A percentile compares a stretch with the other conserved stretches of the same genome.
Evolutionary conservation across 139 green algal genomes (phyloP).

Genomic region (Zygnema circumcarinatum): DNA sequence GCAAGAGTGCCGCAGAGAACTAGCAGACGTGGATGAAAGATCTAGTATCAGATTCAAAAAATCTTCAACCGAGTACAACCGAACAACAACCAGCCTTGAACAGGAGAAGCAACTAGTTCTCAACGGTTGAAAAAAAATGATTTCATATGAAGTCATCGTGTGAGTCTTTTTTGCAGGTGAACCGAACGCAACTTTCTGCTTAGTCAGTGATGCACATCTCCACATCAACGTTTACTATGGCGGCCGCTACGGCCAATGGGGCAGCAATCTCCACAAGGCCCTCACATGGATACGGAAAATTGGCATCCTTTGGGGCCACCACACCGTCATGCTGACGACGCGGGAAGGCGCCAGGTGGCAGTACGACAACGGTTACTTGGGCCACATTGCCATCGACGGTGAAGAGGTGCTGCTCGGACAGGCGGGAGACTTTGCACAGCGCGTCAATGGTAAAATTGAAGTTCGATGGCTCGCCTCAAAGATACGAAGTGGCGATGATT

Average conservation of each 20-base stretch:
- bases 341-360: not conserved
- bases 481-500: not conserved
- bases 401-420: not conserved
- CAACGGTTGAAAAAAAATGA: too few relatives aligned
- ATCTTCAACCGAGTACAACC: too few relatives aligned
- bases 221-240: slow-evolving; percentile 20
- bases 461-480: slow-evolving; percentile 3
- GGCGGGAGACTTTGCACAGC: not conserved
- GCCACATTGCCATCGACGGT: not conserved
- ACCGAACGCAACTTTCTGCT: not conserved
- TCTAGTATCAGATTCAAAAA: too few relatives aligned
- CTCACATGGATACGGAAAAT: slow-evolving; percentile 37
- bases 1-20: too few relatives aligned
- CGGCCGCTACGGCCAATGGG: slow-evolving; percentile 16
- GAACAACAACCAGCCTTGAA: too few relatives aligned
- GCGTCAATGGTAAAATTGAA: not conserved
- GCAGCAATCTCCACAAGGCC: slow-evolving; percentile 16
- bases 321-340: slow-evolving; percentile 16
- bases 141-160: too few relatives aligned
- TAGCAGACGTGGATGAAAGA: too few relatives aligned
- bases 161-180: slow-evolving; percentile 19
- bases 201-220: slow-evolving; percentile 23
- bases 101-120: too few relatives aligned
- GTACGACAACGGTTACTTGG: slow-evolving; percentile 11
- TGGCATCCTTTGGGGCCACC: slow-evolving; percentile 22